Conservation (phyloP, 2,329 filamentous ascomycete genomes). For the Alternaria sp. region DNA sequence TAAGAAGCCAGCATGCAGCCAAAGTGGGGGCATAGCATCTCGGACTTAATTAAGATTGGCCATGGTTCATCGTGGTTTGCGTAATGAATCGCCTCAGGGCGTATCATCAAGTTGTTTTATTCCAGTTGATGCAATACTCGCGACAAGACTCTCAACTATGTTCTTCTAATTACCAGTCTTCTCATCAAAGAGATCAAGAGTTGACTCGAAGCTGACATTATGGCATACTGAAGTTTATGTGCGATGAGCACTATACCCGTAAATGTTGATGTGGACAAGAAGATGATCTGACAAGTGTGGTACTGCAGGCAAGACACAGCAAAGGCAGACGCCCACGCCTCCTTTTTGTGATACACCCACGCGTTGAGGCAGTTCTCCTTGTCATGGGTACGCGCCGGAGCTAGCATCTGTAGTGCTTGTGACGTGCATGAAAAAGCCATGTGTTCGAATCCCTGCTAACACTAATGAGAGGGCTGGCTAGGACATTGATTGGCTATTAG, state of each 20-base stretch:
- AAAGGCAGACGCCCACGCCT: slow-evolving; percentile 2
- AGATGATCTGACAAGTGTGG: background rate
- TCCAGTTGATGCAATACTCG: background rate
- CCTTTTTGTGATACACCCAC: slow-evolving; percentile 7
- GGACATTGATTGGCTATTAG: slow-evolving; percentile 7
- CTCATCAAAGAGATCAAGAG: background rate
- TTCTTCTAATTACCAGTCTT: slow-evolving; percentile 7
- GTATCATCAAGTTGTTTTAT: background rate
- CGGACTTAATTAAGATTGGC: background rate
- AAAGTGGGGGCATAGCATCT: background rate
- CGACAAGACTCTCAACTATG: background rate
- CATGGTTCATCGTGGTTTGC: background rate
- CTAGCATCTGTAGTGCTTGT: slow-evolving; percentile 23
- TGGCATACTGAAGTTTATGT: background rate
- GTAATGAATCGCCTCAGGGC: background rate
- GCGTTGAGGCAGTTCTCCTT: slow-evolving; percentile 1
- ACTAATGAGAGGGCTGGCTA: background rate
- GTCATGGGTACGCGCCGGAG: slow-evolving; percentile 19
- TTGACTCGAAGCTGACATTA: slow-evolving; percentile 8
- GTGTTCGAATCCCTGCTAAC: slow-evolving; percentile 1
- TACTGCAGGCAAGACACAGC: background rate
- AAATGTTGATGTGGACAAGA: background rate
- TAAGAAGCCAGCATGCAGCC: slow-evolving; percentile 9
- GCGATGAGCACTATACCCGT: background rate
- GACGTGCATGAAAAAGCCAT: slow-evolving; percentile 26